Evolutionary conservation across 2,329 filamentous ascomycete species (phyloP).

Genomic region (Scedosporium dehoogii): DNA sequence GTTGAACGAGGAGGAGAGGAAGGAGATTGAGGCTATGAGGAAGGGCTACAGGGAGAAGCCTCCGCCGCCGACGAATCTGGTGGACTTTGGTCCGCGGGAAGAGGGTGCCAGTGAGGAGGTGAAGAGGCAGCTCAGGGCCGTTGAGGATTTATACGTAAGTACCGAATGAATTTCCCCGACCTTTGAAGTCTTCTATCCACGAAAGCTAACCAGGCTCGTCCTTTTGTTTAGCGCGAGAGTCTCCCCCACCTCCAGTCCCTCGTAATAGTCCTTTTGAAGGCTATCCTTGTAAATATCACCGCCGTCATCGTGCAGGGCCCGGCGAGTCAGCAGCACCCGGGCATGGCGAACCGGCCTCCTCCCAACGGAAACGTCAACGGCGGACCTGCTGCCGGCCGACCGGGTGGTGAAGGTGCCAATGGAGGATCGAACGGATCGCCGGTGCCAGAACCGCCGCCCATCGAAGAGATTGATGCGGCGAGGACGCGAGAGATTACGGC

Average conservation of each 20-base stretch:
- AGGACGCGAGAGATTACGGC: constrained; percentile 77
- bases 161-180: not conserved
- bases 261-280: constrained; percentile 84
- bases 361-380: constrained; percentile 16
- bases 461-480: constrained; percentile 73
- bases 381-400: constrained; percentile 7
- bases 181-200: not conserved
- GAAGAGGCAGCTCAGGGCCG: constrained; percentile 56
- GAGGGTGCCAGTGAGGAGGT: constrained; percentile 40
- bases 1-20: constrained; percentile 28
- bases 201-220: not conserved
- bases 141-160: constrained; percentile 74
- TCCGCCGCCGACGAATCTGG: constrained; percentile 15
- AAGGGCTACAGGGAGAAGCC: constrained; percentile 27
- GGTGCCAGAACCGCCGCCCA: constrained; percentile 34
- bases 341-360: constrained; percentile 18
- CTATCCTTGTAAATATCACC: constrained; percentile 78
- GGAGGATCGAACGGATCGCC: constrained; percentile 15
- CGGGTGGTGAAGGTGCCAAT: not conserved
- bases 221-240: constrained; percentile 48
- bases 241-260: constrained; percentile 85
- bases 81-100: constrained; percentile 35
- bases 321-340: constrained; percentile 33
- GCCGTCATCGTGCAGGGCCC: constrained; percentile 60
- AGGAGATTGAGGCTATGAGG: constrained; percentile 31